Evolutionary conservation across 768 basidiomycete species (phyloP).

Genomic region (Russula lepida): DNA sequence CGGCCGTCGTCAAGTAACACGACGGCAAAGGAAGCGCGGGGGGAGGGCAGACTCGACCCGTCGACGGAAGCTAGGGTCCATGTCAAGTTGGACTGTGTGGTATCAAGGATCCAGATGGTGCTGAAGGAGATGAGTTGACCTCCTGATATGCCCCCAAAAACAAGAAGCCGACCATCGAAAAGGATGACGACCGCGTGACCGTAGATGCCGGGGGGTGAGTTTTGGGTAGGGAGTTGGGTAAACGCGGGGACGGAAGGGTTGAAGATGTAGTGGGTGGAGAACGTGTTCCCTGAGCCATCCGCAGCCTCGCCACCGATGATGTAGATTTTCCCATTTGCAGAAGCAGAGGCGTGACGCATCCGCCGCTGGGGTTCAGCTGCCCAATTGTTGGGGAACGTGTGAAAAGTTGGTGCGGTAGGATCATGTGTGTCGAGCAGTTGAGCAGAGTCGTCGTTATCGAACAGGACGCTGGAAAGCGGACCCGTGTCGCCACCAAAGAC

Average conservation of each 20-base stretch:
- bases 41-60: constrained; percentile 37
- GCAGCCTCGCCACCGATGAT: constrained; percentile 73
- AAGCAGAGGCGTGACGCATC: constrained; percentile 62
- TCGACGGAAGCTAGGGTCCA: constrained; percentile 46
- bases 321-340: constrained; percentile 46
- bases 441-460: constrained; percentile 54
- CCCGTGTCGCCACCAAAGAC: constrained; percentile 74
- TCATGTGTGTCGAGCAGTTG: constrained; percentile 42
- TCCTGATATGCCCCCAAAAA: constrained; percentile 63
- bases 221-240: constrained; percentile 41
- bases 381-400: constrained; percentile 43
- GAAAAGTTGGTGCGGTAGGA: constrained; percentile 37
- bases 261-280: constrained; percentile 61
- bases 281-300: constrained; percentile 64
- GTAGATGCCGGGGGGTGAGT: constrained; percentile 57
- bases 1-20: constrained; percentile 42
- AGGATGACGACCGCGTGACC: constrained; percentile 70
- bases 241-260: constrained; percentile 44
- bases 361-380: constrained; percentile 62
- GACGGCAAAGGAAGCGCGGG: constrained; percentile 59
- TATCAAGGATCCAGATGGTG: constrained; percentile 57
- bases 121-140: constrained; percentile 45
- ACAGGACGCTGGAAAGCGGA: constrained; percentile 44
- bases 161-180: constrained; percentile 55
- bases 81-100: constrained; percentile 33